phyloP scores from a whole-genome alignment of 345 rosid species.

The Ceriops tagal region DNA sequence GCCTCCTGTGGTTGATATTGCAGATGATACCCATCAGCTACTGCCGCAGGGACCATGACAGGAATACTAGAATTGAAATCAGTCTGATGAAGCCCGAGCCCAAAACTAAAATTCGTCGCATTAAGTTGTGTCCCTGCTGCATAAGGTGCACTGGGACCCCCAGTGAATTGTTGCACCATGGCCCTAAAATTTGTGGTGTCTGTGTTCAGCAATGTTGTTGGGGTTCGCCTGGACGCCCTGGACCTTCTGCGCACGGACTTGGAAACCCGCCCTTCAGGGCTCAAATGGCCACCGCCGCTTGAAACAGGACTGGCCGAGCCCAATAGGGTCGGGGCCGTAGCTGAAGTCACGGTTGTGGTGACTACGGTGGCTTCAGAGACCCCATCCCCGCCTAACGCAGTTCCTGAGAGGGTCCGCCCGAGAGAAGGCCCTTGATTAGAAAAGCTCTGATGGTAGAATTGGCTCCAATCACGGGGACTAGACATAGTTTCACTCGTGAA shows the following conservation, averaged over 20 bases:
- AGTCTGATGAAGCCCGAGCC: slow-evolving; percentile 24
- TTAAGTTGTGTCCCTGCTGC: slow-evolving; percentile 33
- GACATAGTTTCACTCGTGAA: slow-evolving; percentile 52
- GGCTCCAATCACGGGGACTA: slow-evolving; percentile 58
- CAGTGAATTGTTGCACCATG: slow-evolving; percentile 96
- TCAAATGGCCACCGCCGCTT: slow-evolving; percentile 31
- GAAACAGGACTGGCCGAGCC: slow-evolving; percentile 7
- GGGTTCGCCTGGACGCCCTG: slow-evolving; percentile 92
- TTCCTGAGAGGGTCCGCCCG: background rate
- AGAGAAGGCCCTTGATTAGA: slow-evolving; percentile 17
- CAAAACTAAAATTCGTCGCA: slow-evolving; percentile 21
- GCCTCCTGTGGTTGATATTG: slow-evolving; percentile 25
- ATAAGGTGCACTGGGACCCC: slow-evolving; percentile 67
- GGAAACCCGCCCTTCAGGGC: slow-evolving; percentile 76
- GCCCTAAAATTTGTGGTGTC: slow-evolving; percentile 90
- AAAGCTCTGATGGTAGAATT: slow-evolving; percentile 48
- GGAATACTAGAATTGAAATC: slow-evolving; percentile 14
- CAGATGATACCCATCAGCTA: slow-evolving; percentile 20
- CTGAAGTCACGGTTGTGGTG: slow-evolving; percentile 14
- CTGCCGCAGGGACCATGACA: slow-evolving; percentile 14
- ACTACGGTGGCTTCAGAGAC: slow-evolving; percentile 32
- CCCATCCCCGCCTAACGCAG: slow-evolving; percentile 7
- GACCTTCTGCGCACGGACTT: slow-evolving; percentile 81
- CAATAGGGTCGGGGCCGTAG: background rate
- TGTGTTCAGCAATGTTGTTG: slow-evolving; percentile 88